Evolutionary conservation across 1,284 basidiomycete species (phyloP).

Genomic region (Leccinum holopus): DNA sequence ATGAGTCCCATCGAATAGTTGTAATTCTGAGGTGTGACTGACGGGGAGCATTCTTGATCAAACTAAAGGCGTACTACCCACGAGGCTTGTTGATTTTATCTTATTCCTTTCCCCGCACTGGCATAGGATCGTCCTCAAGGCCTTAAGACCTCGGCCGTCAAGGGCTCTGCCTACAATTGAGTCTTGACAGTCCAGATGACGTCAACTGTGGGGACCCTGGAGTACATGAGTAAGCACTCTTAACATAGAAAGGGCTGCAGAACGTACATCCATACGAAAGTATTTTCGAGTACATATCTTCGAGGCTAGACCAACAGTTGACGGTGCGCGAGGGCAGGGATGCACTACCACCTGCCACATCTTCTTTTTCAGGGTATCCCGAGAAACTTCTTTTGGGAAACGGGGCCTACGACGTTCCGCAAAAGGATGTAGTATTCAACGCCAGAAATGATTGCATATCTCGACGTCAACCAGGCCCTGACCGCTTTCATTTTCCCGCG

Average conservation of each 20-base stretch:
- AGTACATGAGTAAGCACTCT: not conserved
- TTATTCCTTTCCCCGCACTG: not conserved
- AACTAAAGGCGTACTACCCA: not conserved
- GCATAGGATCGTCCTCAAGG: not conserved
- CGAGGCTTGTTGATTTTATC: not conserved
- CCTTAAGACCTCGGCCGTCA: not conserved
- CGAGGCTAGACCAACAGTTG: not conserved
- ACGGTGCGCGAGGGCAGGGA: not conserved
- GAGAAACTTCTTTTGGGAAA: not conserved
- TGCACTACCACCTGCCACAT: not conserved
- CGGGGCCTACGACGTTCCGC: not conserved
- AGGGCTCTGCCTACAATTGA: not conserved
- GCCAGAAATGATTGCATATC: not conserved
- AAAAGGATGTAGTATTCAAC: not conserved
- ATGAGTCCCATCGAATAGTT: not conserved
- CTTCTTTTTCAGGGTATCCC: not conserved
- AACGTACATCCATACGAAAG: not conserved
- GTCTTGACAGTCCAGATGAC: not conserved
- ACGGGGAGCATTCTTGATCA: not conserved
- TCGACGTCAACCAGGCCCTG: slow-evolving; percentile 1
- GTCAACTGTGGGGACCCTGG: not conserved
- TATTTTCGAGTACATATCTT: not conserved
- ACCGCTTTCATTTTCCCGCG: slow-evolving; percentile 4
- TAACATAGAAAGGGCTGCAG: not conserved
- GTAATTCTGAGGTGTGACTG: not conserved